These are phyloP conservation scores for Chlorella sp. DNA, from an alignment of 139 green algal genomes.

Conservation along the genomic window DNA sequence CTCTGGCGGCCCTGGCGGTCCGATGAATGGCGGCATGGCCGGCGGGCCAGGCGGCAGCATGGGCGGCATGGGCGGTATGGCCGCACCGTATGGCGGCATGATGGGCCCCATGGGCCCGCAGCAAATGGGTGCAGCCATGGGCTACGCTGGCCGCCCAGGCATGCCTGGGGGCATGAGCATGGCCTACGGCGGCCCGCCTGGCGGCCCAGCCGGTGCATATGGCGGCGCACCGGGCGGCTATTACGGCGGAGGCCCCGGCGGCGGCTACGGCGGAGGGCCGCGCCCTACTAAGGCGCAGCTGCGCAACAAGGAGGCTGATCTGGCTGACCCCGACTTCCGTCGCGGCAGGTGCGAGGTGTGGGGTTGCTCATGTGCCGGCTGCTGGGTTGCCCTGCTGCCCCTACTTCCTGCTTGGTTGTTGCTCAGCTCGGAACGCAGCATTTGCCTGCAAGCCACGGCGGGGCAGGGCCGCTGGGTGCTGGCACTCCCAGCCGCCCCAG, in stretches of 20 bases:
- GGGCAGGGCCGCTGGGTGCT: conserved; percentile 28
- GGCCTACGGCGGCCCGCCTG: neutral
- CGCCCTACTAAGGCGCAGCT: conserved; percentile 52
- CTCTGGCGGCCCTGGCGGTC: too few species aligned
- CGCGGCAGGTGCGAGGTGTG: conserved; percentile 18
- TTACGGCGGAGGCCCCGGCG: neutral
- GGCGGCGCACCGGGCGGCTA: neutral
- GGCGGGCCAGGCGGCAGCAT: neutral
- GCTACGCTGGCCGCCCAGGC: neutral
- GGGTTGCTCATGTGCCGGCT: too few species aligned
- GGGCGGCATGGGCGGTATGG: neutral
- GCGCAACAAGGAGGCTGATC: conserved; percentile 54
- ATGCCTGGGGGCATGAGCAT: conserved; percentile 6
- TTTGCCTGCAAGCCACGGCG: neutral
- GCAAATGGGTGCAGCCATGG: conserved; percentile 13
- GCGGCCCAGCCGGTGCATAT: conserved; percentile 6
- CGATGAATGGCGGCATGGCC: neutral
- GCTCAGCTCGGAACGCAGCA: too few species aligned
- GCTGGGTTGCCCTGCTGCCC: too few species aligned
- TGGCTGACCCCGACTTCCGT: conserved; percentile 60
- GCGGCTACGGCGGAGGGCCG: conserved; percentile 2
- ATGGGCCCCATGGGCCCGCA: conserved; percentile 22
- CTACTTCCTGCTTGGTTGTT: too few species aligned
- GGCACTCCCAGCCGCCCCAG: neutral
- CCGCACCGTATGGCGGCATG: conserved; percentile 1